These are phyloP conservation scores for Potentilla sterilis DNA, from an alignment of 306 rosid genomes.

Conservation along the genomic window DNA sequence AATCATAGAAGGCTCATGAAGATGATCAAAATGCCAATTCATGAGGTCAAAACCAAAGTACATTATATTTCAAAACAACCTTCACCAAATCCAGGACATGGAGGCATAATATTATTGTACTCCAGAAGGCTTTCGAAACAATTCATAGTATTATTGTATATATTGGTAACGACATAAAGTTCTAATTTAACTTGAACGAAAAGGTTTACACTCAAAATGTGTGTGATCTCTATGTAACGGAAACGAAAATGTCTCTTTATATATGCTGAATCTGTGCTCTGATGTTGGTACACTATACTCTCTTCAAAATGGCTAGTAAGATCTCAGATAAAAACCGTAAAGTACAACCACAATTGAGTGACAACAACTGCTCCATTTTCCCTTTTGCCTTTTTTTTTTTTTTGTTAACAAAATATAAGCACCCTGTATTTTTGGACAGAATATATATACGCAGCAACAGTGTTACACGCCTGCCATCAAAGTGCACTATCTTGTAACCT, in stretches of 20 bases:
- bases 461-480: conserved; percentile 10
- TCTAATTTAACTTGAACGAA: background rate
- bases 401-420: conserved; percentile 10
- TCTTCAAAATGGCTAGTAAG: background rate
- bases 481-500: conserved; percentile 41
- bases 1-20: background rate
- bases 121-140: background rate
- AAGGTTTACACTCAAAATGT: background rate
- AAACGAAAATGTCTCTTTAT: background rate
- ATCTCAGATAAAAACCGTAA: background rate
- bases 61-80: background rate
- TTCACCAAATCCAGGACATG: background rate
- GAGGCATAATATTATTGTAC: background rate
- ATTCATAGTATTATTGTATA: background rate
- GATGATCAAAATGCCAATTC: background rate
- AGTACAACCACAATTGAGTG: background rate
- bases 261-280: background rate
- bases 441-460: conserved; percentile 1
- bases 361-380: background rate
- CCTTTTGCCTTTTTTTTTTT: background rate
- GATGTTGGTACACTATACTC: background rate
- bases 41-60: background rate
- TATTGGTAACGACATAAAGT: background rate
- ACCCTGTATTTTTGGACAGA: background rate
- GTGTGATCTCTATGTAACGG: background rate